Evolutionary conservation across 352 stramenopile genomes (phyloP).

Genomic region (Elongisporangium prolatum): DNA sequence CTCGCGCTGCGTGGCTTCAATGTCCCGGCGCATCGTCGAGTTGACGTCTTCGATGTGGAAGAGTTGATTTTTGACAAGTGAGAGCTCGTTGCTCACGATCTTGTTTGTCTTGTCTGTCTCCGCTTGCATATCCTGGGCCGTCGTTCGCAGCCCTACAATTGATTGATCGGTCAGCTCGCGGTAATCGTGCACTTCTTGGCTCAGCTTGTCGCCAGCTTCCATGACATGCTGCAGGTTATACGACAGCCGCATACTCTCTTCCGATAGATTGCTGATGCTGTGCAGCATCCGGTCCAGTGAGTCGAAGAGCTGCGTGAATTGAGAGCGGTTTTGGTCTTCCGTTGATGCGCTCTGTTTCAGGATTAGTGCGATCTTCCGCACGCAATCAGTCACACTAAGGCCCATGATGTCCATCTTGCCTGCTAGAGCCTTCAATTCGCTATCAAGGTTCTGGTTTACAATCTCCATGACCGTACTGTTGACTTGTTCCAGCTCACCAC

Average conservation of each 20-base stretch:
- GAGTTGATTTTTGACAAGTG: conserved; percentile 63
- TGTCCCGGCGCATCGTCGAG: conserved; percentile 46
- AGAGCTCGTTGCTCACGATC: conserved; percentile 56
- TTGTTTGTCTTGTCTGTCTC: conserved; percentile 50
- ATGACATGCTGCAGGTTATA: conserved; percentile 63
- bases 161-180: conserved; percentile 29
- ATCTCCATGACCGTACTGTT: conserved; percentile 47
- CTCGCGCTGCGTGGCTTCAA: conserved; percentile 55
- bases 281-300: conserved; percentile 56
- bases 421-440: conserved; percentile 43
- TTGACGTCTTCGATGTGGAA: conserved; percentile 72
- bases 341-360: conserved; percentile 49
- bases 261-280: conserved; percentile 63
- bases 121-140: conserved; percentile 28
- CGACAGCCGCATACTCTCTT: conserved; percentile 65
- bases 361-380: conserved; percentile 49
- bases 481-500: conserved; percentile 43
- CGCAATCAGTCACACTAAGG: conserved; percentile 43
- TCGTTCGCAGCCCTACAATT: conserved; percentile 32
- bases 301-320: conserved; percentile 64
- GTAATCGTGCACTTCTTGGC: conserved; percentile 44
- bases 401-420: conserved; percentile 50
- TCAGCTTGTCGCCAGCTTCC: conserved; percentile 38
- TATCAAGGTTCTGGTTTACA: conserved; percentile 52
- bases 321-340: conserved; percentile 53